Percentiles rank a stretch among this genome's conserved stretches.
Evolutionary conservation across 2,329 filamentous ascomycete species (phyloP).

Genomic region (Fusarium nematophilum): DNA sequence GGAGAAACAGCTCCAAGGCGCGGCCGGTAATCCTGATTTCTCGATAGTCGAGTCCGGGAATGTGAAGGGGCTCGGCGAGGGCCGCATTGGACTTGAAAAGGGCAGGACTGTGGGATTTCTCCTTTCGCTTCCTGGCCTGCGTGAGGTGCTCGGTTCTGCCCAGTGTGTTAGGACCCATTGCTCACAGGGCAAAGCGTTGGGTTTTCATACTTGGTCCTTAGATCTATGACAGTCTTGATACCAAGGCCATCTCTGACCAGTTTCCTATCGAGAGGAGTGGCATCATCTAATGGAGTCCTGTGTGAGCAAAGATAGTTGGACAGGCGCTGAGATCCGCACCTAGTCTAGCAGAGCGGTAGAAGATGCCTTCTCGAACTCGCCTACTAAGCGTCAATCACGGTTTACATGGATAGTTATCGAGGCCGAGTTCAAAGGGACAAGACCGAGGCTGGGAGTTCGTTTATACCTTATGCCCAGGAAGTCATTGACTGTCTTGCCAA

Average conservation of each 20-base stretch:
- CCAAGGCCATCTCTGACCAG: slow-evolving; percentile 69
- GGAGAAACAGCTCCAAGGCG: slow-evolving; percentile 74
- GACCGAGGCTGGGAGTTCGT: not conserved
- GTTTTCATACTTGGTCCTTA: slow-evolving; percentile 75
- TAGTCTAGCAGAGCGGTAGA: slow-evolving; percentile 76
- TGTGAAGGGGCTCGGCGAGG: slow-evolving; percentile 67
- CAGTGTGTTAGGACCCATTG: slow-evolving; percentile 11
- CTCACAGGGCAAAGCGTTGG: not conserved
- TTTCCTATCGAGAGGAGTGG: slow-evolving; percentile 72
- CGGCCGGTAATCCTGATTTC: slow-evolving; percentile 80
- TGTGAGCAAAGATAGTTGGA: slow-evolving; percentile 19
- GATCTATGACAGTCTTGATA: slow-evolving; percentile 80
- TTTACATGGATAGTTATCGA: not conserved
- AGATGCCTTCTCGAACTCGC: slow-evolving; percentile 68
- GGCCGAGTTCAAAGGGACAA: not conserved
- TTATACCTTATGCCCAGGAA: slow-evolving; percentile 66
- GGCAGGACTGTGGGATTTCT: slow-evolving; percentile 57
- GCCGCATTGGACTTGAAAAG: slow-evolving; percentile 56
- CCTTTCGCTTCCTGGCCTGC: slow-evolving; percentile 70
- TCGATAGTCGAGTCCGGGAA: slow-evolving; percentile 71
- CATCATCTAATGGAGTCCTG: slow-evolving; percentile 68
- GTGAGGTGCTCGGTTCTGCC: slow-evolving; percentile 77
- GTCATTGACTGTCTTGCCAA: slow-evolving; percentile 74
- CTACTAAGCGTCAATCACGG: slow-evolving; percentile 43
- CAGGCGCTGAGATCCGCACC: slow-evolving; percentile 48